These are phyloP conservation scores for Mimosa bimucronata DNA, from an alignment of 306 rosid species.

Conservation along the genomic window DNA sequence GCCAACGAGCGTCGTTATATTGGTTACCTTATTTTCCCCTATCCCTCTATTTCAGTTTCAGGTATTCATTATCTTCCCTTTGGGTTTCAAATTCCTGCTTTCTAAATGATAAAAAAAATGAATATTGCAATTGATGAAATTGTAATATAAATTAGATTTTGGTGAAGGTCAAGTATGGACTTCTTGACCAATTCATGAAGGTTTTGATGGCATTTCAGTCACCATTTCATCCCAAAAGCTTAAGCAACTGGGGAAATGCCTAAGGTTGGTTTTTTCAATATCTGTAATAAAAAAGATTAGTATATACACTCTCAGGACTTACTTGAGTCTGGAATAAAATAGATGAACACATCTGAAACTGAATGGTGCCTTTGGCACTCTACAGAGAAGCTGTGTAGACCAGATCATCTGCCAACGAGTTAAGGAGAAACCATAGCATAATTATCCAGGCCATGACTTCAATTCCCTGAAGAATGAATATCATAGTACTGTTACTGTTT, in stretches of 20 bases:
- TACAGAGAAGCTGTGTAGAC: background rate
- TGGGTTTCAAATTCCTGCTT: slow-evolving; percentile 32
- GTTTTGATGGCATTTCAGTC: background rate
- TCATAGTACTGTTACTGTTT: background rate
- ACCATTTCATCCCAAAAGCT: background rate
- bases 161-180: background rate
- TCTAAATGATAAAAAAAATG: background rate
- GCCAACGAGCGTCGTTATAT: no score
- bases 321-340: background rate
- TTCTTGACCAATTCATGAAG: background rate
- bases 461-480: background rate
- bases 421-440: background rate
- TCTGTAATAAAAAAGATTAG: background rate
- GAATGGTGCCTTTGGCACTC: background rate
- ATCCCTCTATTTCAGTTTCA: slow-evolving; percentile 77
- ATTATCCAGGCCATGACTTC: background rate
- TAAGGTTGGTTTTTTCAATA: background rate
- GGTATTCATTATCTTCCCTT: slow-evolving; percentile 46
- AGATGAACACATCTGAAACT: background rate
- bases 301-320: background rate
- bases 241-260: background rate
- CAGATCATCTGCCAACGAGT: background rate
- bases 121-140: slow-evolving; percentile 15
- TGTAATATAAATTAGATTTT: background rate
- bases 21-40: no score